Evolutionary conservation across 805 yeast genomes (phyloP), one percentile per base, ranked within the genome.

Genomic region (Komagataella kurtzmanii): DNA sequence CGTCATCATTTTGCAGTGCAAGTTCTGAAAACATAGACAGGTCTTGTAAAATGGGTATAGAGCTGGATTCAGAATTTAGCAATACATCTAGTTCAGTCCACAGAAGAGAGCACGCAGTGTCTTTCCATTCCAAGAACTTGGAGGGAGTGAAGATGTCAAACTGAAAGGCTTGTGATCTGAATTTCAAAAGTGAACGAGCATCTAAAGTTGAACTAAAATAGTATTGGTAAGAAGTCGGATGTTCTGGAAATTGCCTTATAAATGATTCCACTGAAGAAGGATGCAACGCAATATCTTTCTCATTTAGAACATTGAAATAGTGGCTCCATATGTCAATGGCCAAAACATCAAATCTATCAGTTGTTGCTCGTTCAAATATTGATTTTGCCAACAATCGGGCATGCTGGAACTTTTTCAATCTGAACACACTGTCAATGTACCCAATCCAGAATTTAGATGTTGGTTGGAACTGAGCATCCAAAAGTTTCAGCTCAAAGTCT

Each of bases 361-460:
- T 36, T 7, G 65, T 48, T 5, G 72, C 62, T 53, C 76, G 54
- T 54, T 65, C 65, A 53, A 72, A 68, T 1, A 66, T 54, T 1
- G 64, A 45, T 17, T 46, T 52, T 3, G 61, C 5, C 3, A 63
- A 44, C 5, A 52, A 49, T 0, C 21, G 48, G 46, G 47, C 55
- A 17, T 49, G 49, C 3, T 48, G 45, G 6, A 49, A 53, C 18
- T 55, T 53, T 6, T 55, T 18, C 2, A 50, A 44, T 44, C 53
- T 57, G 17, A 51, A 7, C 21, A 50, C 54, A 12, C 24, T 49
- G 17, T 4, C 46, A 17, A 59, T 19, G 44, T 59, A 60, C 3
- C 45, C 54, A 3, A 52, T 40, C 64, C 64, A 60, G 21, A 53
- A 53, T 23, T 54, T 51, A 2, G 64, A 57, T 12, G 54, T 46